Percentiles rank a stretch among this genome's conserved stretches.
These are phyloP conservation scores for Apiotrichum sp. DNA, from an alignment of 1,284 basidiomycete species.

Conservation along the genomic window DNA sequence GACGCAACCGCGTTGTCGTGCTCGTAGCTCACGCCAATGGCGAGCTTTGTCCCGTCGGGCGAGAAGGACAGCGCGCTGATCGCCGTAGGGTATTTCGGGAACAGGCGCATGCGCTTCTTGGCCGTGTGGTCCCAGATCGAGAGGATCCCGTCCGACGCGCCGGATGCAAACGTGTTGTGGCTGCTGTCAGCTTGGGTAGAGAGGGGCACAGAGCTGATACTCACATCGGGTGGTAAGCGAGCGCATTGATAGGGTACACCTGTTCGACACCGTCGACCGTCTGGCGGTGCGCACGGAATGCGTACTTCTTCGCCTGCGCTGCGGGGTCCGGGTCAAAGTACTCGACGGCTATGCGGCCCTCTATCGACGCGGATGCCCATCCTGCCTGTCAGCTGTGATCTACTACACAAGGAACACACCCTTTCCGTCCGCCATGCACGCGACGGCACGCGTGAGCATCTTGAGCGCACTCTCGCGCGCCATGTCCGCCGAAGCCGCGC, in stretches of 20 bases:
- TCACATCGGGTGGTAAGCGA: slow-evolving; percentile 86
- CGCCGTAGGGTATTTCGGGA: slow-evolving; percentile 67
- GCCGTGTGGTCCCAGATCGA: slow-evolving; percentile 96
- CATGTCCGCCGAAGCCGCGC: slow-evolving; percentile 57
- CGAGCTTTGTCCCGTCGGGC: slow-evolving; percentile 71
- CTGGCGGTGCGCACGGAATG: slow-evolving; percentile 95
- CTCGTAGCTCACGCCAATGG: slow-evolving; percentile 78
- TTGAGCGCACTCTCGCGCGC: slow-evolving; percentile 87
- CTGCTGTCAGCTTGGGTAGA: slow-evolving; percentile 45
- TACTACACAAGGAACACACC: slow-evolving; percentile 52
- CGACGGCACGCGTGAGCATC: slow-evolving; percentile 85
- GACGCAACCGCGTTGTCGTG: slow-evolving; percentile 63
- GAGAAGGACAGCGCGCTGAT: slow-evolving; percentile 74
- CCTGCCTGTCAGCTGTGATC: slow-evolving; percentile 51
- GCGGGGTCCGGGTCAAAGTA: slow-evolving; percentile 80
- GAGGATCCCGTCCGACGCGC: slow-evolving; percentile 83
- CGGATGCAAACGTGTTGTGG: slow-evolving; percentile 90
- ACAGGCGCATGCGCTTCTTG: slow-evolving; percentile 89
- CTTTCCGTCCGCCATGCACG: slow-evolving; percentile 86
- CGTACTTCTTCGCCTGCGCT: slow-evolving; percentile 85
- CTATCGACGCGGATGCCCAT: slow-evolving; percentile 87
- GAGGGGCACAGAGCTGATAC: slow-evolving; percentile 28
- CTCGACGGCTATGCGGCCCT: slow-evolving; percentile 94
- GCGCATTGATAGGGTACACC: slow-evolving; percentile 94
- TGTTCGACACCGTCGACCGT: slow-evolving; percentile 87